Base-by-base conservation (phyloP, 495 filamentous ascomycete species). In the Penicillium tannophilum region DNA sequence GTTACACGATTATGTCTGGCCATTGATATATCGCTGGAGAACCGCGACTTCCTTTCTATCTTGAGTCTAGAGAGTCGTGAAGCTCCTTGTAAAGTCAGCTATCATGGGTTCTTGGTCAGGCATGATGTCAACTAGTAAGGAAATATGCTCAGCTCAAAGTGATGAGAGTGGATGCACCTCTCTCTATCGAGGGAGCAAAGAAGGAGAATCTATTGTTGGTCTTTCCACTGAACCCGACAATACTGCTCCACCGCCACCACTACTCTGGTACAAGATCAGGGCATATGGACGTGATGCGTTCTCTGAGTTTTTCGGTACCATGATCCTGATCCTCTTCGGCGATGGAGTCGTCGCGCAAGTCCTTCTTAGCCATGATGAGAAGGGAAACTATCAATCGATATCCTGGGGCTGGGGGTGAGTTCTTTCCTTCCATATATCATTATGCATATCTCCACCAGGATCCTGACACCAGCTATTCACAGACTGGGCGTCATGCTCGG, bases 321-420 rank as follows among this genome's bases (percentile, higher is more conserved):
- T 87, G 76, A 83, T 87, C 19, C 50, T 88, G 57, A 73, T 88
- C 52, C 69, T 88, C 23, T 88, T 88, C 67, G 86, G 86, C 28
- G 76, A 88, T 59, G 86, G 85, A 2, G 76, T 72, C 31, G 80
- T 88, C 28, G 85, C 85, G 0, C 85, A 87, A 58, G 84, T 86
- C 0, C 58, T 80, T 0, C 76, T 88, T 28, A 84, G 80, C 55
- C 67, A 64, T 59, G 69, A 64, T 19, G 64, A 81, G 33, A 82
- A 76, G 54, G 84, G 85, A 3, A 63, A 76, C 51, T 87, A 87
- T 61, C 83, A 86, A 60, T 83, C 80, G 1, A 85, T 87, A 47
- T 80, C 79, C 4, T 86, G 84, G 84, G 80, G 81, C 10, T 86
- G 84, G 84, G 80, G 79, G 83, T 85, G 60, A 76, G 80, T 70